These are phyloP conservation scores for Solanum medicagineum DNA, from an alignment of 257 asterid genomes.

Conservation along the genomic window DNA sequence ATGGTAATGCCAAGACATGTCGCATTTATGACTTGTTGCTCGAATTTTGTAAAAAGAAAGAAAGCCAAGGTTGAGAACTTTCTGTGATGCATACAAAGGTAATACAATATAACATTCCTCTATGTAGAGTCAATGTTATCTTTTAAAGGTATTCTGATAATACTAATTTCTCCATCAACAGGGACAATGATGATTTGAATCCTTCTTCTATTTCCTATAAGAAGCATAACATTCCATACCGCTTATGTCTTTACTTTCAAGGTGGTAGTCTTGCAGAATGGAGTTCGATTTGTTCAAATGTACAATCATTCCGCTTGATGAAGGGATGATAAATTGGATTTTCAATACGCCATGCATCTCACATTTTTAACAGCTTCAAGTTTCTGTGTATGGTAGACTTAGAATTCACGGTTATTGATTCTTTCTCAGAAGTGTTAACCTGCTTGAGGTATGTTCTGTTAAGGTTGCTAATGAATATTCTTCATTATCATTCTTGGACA, in stretches of 20 bases:
- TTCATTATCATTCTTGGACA: too few relatives aligned
- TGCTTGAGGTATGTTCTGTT: too few relatives aligned
- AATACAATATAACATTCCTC: background rate
- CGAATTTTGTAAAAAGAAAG: too few relatives aligned
- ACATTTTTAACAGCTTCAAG: too few relatives aligned
- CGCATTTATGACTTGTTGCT: too few relatives aligned
- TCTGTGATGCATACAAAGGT: background rate
- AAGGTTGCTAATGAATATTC: too few relatives aligned
- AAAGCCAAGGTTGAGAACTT: background rate
- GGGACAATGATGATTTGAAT: background rate
- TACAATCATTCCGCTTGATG: background rate
- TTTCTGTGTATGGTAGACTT: too few relatives aligned
- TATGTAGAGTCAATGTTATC: background rate
- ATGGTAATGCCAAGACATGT: background rate
- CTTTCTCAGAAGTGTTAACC: too few relatives aligned
- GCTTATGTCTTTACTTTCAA: background rate
- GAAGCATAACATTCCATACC: background rate
- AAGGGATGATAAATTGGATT: background rate
- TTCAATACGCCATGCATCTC: too few relatives aligned
- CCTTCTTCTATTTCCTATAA: background rate
- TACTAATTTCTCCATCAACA: background rate
- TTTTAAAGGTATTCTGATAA: background rate
- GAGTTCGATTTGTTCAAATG: too few relatives aligned
- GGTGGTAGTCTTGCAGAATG: background rate
- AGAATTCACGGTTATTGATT: too few relatives aligned